Conservation (phyloP, 345 rosid species). For the Salix viminalis region DNA sequence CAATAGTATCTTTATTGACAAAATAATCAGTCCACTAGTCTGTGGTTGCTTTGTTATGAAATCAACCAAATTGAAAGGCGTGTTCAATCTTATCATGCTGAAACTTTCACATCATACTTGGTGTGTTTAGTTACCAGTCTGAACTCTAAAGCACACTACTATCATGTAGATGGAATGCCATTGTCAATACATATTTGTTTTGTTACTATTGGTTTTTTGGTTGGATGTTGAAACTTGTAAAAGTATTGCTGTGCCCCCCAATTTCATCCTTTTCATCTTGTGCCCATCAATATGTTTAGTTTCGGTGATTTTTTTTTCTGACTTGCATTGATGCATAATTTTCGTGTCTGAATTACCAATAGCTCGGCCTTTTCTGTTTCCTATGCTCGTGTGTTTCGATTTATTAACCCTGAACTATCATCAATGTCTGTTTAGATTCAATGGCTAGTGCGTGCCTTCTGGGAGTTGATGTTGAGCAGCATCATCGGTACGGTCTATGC, state of each 20-base stretch:
- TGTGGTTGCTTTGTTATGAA: not conserved
- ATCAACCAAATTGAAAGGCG: not conserved
- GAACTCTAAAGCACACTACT: not conserved
- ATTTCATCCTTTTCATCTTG: too few relatives aligned
- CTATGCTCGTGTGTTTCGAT: not conserved
- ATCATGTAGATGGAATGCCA: not conserved
- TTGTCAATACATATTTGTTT: not conserved
- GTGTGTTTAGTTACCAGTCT: not conserved
- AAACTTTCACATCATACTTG: not conserved
- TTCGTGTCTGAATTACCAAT: not conserved
- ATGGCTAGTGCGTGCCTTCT: not conserved
- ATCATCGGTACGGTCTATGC: not conserved
- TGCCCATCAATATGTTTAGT: not conserved
- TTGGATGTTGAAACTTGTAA: too few relatives aligned
- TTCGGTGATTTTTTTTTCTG: not conserved
- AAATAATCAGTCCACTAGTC: not conserved
- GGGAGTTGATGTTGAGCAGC: not conserved
- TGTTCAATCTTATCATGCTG: not conserved
- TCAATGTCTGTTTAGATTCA: conserved; percentile 13
- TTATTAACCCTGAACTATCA: not conserved
- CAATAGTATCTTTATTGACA: not conserved
- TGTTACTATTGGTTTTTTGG: too few relatives aligned
- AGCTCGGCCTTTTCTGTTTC: not conserved
- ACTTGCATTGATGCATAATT: not conserved
- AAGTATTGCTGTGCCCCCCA: not conserved